Conservation (phyloP, 139 green algal species). For the Pleodorina starrii region DNA sequence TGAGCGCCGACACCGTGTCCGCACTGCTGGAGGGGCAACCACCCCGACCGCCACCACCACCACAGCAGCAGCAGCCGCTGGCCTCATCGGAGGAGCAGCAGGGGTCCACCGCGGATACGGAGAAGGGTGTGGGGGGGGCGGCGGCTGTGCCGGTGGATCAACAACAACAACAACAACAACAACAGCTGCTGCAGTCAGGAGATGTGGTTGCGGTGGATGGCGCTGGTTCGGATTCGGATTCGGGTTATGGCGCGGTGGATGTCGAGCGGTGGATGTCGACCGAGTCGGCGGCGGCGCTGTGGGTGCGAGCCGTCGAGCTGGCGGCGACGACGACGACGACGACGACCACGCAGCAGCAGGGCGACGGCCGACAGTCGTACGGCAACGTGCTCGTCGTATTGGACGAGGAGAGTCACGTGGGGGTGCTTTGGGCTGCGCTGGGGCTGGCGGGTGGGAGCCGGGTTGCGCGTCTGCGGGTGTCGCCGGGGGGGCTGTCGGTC, state of each 20-base stretch:
- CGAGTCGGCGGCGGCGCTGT: not conserved
- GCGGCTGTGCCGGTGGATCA: too few relatives aligned
- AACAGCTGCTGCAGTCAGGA: not conserved
- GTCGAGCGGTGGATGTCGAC: not conserved
- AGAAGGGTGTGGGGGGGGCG: too few relatives aligned
- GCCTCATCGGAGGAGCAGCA: constrained; percentile 1
- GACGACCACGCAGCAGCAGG: too few relatives aligned
- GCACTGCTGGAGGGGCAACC: constrained; percentile 8
- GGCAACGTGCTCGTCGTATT: constrained; percentile 33
- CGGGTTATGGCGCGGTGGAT: too few relatives aligned
- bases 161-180: not conserved
- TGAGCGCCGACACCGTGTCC: not conserved
- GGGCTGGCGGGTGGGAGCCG: not conserved
- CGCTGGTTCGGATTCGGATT: too few relatives aligned
- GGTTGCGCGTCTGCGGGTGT: not conserved
- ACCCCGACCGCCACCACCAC: not conserved
- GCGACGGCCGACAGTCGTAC: not conserved
- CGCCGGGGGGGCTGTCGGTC: constrained; percentile 34
- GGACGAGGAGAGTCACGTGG: constrained; percentile 22
- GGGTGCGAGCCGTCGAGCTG: not conserved
- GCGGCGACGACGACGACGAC: not conserved
- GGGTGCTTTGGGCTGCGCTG: constrained; percentile 22
- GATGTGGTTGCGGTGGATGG: not conserved
- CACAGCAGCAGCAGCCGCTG: too few relatives aligned
- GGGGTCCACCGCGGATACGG: not conserved